Base-by-base conservation (phyloP, 139 green algal species). In the Chlamydomonas sphaeroides region DNA sequence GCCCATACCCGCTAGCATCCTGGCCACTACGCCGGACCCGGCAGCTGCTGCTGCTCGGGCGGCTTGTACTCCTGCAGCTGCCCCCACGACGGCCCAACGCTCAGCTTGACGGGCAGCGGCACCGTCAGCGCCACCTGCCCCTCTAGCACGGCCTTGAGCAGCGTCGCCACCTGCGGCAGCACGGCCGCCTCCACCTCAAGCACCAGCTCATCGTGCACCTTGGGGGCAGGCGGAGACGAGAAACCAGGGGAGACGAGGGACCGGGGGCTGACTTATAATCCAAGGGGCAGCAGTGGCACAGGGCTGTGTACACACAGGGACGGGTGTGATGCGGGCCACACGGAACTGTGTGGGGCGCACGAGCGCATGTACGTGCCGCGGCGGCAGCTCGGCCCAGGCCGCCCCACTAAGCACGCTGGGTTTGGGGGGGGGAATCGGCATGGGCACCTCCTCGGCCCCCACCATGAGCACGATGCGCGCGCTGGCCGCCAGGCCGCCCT, bases 131-230 rank as follows among this genome's bases (percentile, higher is more conserved):
- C 68, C 57, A 36, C 39, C 49, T 68, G 25, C 53, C 69, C n/a
- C 78, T 96, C 89, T 92, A 98, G 94, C 66, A 80, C 80, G 1
- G n/a, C 4, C 21, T 76, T 79, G 30, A 98, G 85, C 21, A 92
- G 41, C 0, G 36, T 14, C 0, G 85, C 89, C 45, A 89, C 88
- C 18, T 77, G 45, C 25, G 85, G 49, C 56, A 95, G 59, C 30
- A 41, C 28, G 10, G 38, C 68, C 20, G 49, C 57, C 7, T 75
- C 51, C 66, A 97, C 91, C 85, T 98, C 94, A 65, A 97, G 92
- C 73, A 98, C 57, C 61, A 98, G 88, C 88, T 98, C 95, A 68
- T 98, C 95, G 67, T 98, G 95, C 35, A 98, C 90, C 89, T 98
- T 91, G 38, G 30, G 51, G 30, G 33, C n/a, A n/a, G n/a, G n/a